Conservation (phyloP, 1,284 basidiomycete genomes). For the Marasmius fiardii region DNA sequence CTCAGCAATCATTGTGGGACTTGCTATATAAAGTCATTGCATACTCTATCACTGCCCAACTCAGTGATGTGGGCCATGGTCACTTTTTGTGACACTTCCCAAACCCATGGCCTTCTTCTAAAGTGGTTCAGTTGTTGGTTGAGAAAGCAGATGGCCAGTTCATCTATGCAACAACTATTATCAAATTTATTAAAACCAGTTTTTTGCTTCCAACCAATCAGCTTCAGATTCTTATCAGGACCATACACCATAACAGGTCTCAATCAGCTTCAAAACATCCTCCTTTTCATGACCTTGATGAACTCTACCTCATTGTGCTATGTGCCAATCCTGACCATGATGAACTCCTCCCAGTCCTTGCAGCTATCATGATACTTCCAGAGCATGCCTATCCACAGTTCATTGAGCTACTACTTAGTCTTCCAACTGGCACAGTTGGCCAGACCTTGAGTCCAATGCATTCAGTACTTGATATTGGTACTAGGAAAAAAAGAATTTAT, state of each 20-base stretch:
- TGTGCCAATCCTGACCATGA: neutral
- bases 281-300: constrained; percentile 10
- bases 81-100: no score
- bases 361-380: no score
- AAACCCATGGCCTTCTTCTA: constrained; percentile 18
- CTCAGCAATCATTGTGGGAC: no score
- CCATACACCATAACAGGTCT: neutral
- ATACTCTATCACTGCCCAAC: no score
- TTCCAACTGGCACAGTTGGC: neutral
- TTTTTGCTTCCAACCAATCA: constrained; percentile 20
- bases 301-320: neutral
- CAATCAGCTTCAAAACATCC: neutral
- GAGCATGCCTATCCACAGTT: neutral
- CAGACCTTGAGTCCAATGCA: neutral
- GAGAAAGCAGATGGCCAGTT: constrained; percentile 21
- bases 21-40: no score
- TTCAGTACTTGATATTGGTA: neutral
- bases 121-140: constrained; percentile 18
- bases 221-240: constrained; percentile 18
- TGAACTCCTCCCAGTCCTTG: neutral
- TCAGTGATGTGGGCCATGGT: no score
- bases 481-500: no score
- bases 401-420: neutral
- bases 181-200: constrained; percentile 21
- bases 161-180: constrained; percentile 23